Percentiles rank a stretch among this genome's conserved stretches.
Evolutionary conservation across 805 yeast species (phyloP).

Genomic region (Wickerhamomyces alni): DNA sequence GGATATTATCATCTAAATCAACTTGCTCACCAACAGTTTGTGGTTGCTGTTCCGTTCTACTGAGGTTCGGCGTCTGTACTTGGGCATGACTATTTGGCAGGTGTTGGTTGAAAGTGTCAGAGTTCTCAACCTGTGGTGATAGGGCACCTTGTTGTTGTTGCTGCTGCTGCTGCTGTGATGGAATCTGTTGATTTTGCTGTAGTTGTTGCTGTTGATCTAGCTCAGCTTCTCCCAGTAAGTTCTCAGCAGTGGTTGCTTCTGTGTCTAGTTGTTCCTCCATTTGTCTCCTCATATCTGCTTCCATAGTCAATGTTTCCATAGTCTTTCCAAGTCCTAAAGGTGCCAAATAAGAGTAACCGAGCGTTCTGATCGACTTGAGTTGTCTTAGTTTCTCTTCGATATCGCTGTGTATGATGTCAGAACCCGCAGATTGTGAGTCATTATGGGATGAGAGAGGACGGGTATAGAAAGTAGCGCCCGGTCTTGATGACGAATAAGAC

Average conservation of each 20-base stretch:
- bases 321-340: conserved; percentile 61
- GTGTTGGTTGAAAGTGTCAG: background rate
- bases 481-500: conserved; percentile 44
- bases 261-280: conserved; percentile 21
- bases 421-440: background rate
- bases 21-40: conserved; percentile 10
- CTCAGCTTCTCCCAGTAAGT: conserved; percentile 25
- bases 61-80: background rate
- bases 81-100: background rate
- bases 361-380: conserved; percentile 29
- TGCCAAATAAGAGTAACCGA: conserved; percentile 43
- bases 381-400: conserved; percentile 12
- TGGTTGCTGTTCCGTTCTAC: background rate
- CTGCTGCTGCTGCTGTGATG: background rate
- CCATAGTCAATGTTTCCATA: conserved; percentile 33
- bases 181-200: conserved; percentile 4
- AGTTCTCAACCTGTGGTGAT: conserved; percentile 3
- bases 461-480: conserved; percentile 24
- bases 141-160: background rate
- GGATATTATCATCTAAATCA: conserved; percentile 39
- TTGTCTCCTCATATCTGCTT: conserved; percentile 21
- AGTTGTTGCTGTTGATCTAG: conserved; percentile 4
- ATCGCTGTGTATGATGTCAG: conserved; percentile 6
- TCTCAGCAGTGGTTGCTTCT: conserved; percentile 23
- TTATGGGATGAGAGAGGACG: background rate